Percentiles rank a stretch among this genome's conserved stretches.
These are phyloP conservation scores for Ganoderma resinaceum DNA, from an alignment of 1,284 basidiomycete genomes.

Conservation along the genomic window DNA sequence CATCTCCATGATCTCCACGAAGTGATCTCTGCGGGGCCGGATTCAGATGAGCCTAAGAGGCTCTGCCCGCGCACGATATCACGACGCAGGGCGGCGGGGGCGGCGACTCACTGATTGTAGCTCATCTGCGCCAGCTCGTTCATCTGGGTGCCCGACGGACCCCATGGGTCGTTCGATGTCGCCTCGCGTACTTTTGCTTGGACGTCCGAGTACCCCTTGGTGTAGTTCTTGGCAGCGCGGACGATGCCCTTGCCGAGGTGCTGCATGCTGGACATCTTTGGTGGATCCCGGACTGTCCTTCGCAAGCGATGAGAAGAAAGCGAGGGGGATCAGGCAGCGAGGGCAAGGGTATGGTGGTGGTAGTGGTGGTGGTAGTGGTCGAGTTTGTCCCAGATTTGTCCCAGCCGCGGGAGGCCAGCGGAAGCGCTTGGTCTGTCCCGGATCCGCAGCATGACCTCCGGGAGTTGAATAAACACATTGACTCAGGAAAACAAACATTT, in stretches of 20 bases:
- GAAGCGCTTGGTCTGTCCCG: not conserved
- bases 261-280: constrained; percentile 56
- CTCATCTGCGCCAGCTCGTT: constrained; percentile 98
- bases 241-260: constrained; percentile 83
- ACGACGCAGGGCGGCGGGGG: not conserved
- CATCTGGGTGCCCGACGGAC: constrained; percentile 98
- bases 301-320: not conserved
- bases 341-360: not conserved
- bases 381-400: not conserved
- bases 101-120: constrained; percentile 88
- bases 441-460: not conserved
- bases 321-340: not conserved
- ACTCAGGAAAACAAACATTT: not conserved
- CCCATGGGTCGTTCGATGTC: constrained; percentile 99
- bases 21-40: constrained; percentile 78
- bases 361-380: not conserved
- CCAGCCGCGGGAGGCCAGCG: not conserved
- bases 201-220: constrained; percentile 93
- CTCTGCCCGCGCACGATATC: not conserved
- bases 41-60: not conserved
- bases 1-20: constrained; percentile 99
- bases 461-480: not conserved
- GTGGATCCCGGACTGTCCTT: not conserved
- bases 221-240: constrained; percentile 93
- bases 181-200: constrained; percentile 97